These are phyloP conservation scores for Celoporthe dispersa DNA, from an alignment of 2,329 filamentous ascomycete species.

Conservation along the genomic window DNA sequence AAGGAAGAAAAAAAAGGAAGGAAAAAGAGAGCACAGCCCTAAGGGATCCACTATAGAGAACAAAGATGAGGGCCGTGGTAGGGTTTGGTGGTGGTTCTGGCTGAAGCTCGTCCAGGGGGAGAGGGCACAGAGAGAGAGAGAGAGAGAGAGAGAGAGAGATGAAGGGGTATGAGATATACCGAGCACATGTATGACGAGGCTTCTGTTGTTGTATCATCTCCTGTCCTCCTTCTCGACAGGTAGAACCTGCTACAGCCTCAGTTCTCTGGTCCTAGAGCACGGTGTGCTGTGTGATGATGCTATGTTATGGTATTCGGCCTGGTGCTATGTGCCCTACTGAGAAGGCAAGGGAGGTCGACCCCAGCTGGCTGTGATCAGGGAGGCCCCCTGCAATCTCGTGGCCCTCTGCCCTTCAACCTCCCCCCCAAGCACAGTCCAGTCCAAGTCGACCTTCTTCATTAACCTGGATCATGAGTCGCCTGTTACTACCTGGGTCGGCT, in stretches of 20 bases:
- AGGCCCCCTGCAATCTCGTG: background rate
- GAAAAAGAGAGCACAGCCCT: background rate
- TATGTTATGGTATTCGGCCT: background rate
- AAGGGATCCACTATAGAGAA: background rate
- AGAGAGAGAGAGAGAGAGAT: too few relatives aligned
- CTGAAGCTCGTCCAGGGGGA: background rate
- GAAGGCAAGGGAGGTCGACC: background rate
- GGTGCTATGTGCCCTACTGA: background rate
- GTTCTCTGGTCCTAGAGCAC: background rate
- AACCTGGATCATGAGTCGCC: background rate
- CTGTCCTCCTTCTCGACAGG: background rate
- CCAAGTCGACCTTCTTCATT: background rate
- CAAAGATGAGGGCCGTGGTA: background rate
- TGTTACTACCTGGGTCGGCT: background rate
- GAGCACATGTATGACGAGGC: background rate
- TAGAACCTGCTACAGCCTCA: background rate
- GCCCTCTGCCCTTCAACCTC: background rate
- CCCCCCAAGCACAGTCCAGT: background rate
- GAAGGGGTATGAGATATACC: background rate
- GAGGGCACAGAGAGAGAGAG: background rate
- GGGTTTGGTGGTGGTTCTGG: background rate
- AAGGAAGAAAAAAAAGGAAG: too few relatives aligned
- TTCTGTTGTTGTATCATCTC: background rate
- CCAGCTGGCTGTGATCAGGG: slow-evolving; percentile 1
- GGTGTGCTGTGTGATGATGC: background rate